A percentile compares a stretch with the other conserved stretches of the same genome.
Evolutionary conservation across 2,329 filamentous ascomycete genomes (phyloP).

Genomic region (Akanthomyces muscarius): DNA sequence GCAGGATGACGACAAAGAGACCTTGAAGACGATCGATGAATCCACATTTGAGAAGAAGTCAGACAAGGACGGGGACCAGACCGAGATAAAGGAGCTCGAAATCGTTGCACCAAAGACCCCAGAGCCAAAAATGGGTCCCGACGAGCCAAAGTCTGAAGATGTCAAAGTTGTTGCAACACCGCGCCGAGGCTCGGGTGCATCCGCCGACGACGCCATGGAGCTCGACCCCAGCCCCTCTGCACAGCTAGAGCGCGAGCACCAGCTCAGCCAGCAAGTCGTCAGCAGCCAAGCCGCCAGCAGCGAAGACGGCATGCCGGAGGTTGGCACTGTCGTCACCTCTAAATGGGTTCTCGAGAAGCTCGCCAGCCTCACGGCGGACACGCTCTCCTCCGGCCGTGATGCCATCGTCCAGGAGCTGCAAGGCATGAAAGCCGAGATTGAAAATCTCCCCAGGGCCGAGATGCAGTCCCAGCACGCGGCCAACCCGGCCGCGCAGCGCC

Average conservation of each 20-base stretch:
- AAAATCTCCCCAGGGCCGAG: neutral
- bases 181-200: neutral
- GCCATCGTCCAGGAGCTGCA: neutral
- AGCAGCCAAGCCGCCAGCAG: neutral
- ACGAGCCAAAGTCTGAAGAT: neutral
- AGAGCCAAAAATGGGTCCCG: neutral
- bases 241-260: neutral
- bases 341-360: neutral
- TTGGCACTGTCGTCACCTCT: neutral
- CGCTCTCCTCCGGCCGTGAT: neutral
- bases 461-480: neutral
- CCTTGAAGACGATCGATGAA: neutral
- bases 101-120: neutral
- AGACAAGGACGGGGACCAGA: no score
- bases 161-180: neutral
- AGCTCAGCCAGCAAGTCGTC: neutral
- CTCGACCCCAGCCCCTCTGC: conserved; percentile 1
- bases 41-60: neutral
- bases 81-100: neutral
- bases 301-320: neutral
- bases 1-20: neutral
- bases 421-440: neutral
- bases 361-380: neutral
- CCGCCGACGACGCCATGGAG: neutral
- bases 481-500: neutral